These are phyloP conservation scores for Colletotrichum magnum DNA, from an alignment of 2,329 filamentous ascomycete genomes.

Conservation along the genomic window DNA sequence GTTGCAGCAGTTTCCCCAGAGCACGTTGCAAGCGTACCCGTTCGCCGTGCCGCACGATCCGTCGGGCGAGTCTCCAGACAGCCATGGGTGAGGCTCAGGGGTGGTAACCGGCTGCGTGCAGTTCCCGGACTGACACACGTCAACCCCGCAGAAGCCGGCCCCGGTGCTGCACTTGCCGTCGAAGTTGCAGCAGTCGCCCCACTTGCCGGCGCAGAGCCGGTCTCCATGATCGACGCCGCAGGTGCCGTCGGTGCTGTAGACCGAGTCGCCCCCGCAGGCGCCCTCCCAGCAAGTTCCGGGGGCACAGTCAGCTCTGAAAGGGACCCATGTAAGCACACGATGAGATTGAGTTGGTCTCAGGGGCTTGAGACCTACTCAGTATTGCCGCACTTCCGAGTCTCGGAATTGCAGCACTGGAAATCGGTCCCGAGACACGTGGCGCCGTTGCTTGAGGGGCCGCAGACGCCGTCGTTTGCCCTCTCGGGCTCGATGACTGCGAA, in stretches of 20 bases:
- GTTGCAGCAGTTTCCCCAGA: conserved; percentile 31
- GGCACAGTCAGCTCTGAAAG: conserved; percentile 48
- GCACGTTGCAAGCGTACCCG: conserved; percentile 3
- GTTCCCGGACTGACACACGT: conserved; percentile 42
- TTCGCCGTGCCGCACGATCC: conserved; percentile 27
- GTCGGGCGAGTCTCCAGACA: conserved; percentile 15
- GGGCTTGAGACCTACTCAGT: conserved; percentile 42
- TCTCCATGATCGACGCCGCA: conserved; percentile 50
- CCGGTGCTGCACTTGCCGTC: conserved; percentile 47
- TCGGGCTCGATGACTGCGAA: conserved; percentile 44
- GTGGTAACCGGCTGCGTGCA: conserved; percentile 30
- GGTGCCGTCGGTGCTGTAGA: conserved; percentile 52
- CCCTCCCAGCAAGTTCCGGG: conserved; percentile 52
- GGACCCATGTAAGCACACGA: not conserved
- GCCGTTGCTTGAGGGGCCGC: conserved; percentile 49
- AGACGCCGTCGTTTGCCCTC: conserved; percentile 46
- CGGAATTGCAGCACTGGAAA: conserved; percentile 50
- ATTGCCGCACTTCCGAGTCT: conserved; percentile 50
- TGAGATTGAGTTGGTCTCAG: not conserved
- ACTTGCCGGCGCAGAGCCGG: conserved; percentile 49
- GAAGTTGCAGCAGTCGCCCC: conserved; percentile 49
- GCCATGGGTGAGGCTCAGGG: conserved; percentile 5
- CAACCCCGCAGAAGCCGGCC: conserved; percentile 43
- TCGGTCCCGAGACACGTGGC: conserved; percentile 50
- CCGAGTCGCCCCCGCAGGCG: conserved; percentile 46